Percentiles rank a stretch among this genome's conserved stretches.
Evolutionary conservation across 169 alveolate genomes (phyloP).

Genomic region (Babesia ovis): DNA sequence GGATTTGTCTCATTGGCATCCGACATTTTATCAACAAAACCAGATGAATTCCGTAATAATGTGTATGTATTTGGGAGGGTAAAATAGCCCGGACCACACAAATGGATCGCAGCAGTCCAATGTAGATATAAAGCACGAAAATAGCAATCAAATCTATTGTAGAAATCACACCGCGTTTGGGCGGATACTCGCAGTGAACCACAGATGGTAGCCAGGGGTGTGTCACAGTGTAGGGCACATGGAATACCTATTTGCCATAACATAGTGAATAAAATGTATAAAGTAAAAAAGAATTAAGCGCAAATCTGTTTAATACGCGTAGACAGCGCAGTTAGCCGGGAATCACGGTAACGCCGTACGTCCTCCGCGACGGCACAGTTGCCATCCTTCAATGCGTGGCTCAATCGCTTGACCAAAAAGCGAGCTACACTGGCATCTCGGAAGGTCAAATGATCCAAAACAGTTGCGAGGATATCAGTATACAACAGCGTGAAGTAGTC

Average conservation of each 20-base stretch:
- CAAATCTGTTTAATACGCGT: conserved; percentile 22
- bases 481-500: conserved; percentile 35
- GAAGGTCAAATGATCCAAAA: conserved; percentile 43
- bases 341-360: conserved; percentile 11
- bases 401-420: conserved; percentile 16
- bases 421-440: conserved; percentile 31
- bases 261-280: too few relatives aligned
- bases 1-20: neutral
- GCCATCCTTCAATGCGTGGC: conserved; percentile 13
- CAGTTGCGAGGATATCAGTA: conserved; percentile 23
- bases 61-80: too few relatives aligned
- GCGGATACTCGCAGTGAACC: too few relatives aligned
- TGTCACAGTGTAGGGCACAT: conserved; percentile 3
- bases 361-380: conserved; percentile 10
- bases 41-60: neutral
- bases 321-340: conserved; percentile 19
- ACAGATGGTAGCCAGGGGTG: too few relatives aligned
- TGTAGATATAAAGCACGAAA: too few relatives aligned
- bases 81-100: too few relatives aligned
- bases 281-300: conserved; percentile 1
- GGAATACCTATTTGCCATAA: too few relatives aligned
- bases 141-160: too few relatives aligned
- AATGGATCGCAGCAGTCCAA: too few relatives aligned
- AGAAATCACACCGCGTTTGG: too few relatives aligned
- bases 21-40: conserved; percentile 16